Base-by-base conservation (phyloP, 106 monocot species). In the Acanthochlamys bracteata region DNA sequence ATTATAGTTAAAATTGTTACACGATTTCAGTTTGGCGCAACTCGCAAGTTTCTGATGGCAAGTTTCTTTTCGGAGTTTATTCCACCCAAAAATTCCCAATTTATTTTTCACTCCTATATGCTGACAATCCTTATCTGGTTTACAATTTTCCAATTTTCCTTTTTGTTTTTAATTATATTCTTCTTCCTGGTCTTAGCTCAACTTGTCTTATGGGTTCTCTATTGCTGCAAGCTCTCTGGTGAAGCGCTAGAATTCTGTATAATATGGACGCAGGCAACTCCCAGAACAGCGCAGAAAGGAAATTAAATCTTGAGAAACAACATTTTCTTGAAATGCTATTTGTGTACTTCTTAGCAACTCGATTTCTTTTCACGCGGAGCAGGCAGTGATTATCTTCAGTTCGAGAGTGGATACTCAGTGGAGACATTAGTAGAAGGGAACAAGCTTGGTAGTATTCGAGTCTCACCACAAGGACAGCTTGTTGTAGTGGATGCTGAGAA, bases 351-450 rank as follows among this genome's bases (percentile, higher is more conserved):
- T 71, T 7, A 64, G 64, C 55, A 57, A 59, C 14, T 69, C 45
- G 53, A 15, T 22, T 57, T 20, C 47, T 25, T 49, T 12, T 13
- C 66, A 11, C 49, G 22, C 71, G 45, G 7, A 24, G 59, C 69
- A 91, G 90, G 84, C 63, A 87, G 71, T 47, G 76, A 85, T 70
- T 75, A 82, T 70, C 75, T 91, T n/a, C 78, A 83, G 58, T 98
- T 91, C 20, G 91, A 98, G 82, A 79, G 62, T 55, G 96, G 96
- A 16, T 98, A 88, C 53, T 80, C 85, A 68, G 96, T 98, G 71
- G 96, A 98, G 80, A 98, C 96, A 4, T 66, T 98, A 25, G 81
- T 90, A 40, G 96, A 96, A 59, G 91, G 96, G 45, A 83, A 83
- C 76, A 91, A 92, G 78, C 84, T 98, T 11, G 96, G 96, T 22